Conservation (phyloP, 1,139 yeast genomes). For the Sugiyamaella xylanicola region DNA sequence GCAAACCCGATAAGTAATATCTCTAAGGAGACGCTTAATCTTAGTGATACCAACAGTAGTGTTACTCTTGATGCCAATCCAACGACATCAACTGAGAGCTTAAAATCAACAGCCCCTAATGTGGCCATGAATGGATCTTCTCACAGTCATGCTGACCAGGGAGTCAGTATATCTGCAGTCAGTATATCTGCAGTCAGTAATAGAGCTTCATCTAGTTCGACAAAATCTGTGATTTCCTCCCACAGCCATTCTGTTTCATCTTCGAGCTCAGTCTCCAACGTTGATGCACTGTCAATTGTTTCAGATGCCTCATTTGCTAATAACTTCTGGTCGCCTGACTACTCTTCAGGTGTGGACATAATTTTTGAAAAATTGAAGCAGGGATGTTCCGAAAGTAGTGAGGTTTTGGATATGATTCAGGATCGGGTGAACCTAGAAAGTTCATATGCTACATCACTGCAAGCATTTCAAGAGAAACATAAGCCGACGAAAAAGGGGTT, state of each 20-base stretch:
- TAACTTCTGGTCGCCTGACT: constrained; percentile 73
- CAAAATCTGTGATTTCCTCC: constrained; percentile 1
- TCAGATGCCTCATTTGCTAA: constrained; percentile 8
- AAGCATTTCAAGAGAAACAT: constrained; percentile 43
- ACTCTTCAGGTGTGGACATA: constrained; percentile 56
- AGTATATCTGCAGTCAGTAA: neutral
- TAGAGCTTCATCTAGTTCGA: constrained; percentile 9
- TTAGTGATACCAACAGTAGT: too few relatives aligned
- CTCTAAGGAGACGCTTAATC: too few relatives aligned
- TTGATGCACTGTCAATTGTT: constrained; percentile 2
- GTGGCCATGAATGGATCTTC: too few relatives aligned
- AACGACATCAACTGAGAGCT: too few relatives aligned
- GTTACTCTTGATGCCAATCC: too few relatives aligned
- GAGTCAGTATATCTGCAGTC: neutral
- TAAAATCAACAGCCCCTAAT: too few relatives aligned
- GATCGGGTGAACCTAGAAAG: constrained; percentile 68
- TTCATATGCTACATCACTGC: constrained; percentile 59
- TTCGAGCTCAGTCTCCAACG: constrained; percentile 12
- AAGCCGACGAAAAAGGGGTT: constrained; percentile 41
- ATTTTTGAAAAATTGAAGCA: constrained; percentile 63
- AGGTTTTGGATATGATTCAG: constrained; percentile 59
- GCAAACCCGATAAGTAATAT: too few relatives aligned
- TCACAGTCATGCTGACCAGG: neutral
- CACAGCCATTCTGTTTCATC: constrained; percentile 3
- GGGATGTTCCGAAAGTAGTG: constrained; percentile 71